These are phyloP conservation scores for Fusarium mexicanum DNA, from an alignment of 2,329 filamentous ascomycete species.

Conservation along the genomic window DNA sequence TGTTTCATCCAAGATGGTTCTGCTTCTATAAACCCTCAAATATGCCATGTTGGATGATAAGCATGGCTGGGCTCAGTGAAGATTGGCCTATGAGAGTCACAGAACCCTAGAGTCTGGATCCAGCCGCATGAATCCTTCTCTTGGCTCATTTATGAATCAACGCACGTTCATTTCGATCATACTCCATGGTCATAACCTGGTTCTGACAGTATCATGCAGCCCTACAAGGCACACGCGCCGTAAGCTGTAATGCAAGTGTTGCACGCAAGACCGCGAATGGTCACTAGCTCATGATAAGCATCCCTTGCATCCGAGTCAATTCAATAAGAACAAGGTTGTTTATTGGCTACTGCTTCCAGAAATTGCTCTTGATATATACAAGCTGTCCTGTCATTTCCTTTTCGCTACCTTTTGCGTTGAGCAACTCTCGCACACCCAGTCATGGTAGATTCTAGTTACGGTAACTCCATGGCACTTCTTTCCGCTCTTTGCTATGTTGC, in stretches of 20 bases:
- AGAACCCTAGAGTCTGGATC: not conserved
- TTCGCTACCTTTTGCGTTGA: not conserved
- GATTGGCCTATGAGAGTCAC: not conserved
- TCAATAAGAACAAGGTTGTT: too few species aligned
- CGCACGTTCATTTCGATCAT: too few species aligned
- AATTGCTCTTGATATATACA: rapidly evolving
- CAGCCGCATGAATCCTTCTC: not conserved
- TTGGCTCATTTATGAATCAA: too few species aligned
- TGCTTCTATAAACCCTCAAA: too few species aligned
- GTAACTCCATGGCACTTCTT: not conserved
- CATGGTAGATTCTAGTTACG: not conserved
- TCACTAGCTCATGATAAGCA: too few species aligned
- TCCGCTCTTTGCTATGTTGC: not conserved
- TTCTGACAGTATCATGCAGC: not conserved
- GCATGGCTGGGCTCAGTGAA: not conserved
- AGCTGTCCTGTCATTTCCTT: rapidly evolving
- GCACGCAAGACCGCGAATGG: not conserved
- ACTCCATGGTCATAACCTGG: too few species aligned
- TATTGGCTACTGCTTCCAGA: not conserved
- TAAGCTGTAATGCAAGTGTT: too few species aligned
- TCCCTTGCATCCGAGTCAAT: not conserved
- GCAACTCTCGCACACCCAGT: not conserved
- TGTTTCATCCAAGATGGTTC: not conserved
- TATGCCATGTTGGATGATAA: not conserved
- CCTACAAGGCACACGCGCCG: not conserved